Conservation (phyloP, 371 early-diverging fungal species). For the Mortierella sp. region DNA sequence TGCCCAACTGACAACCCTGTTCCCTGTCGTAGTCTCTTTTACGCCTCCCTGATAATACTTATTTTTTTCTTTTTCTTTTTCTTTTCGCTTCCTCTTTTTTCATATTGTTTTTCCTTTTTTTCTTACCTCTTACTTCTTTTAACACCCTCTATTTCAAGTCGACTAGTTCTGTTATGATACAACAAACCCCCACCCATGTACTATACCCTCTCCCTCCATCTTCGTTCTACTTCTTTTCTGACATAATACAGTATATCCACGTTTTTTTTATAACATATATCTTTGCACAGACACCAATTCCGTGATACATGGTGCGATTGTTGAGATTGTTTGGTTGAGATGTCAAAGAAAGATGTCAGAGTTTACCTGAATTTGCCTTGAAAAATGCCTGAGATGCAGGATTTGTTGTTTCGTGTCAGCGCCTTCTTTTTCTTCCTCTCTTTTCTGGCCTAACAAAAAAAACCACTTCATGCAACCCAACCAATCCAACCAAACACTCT, state of each 20-base stretch:
- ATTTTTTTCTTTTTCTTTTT: not conserved
- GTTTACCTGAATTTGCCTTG: too few relatives aligned
- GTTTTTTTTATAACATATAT: too few relatives aligned
- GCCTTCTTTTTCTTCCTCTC: too few relatives aligned
- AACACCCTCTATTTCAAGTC: not conserved
- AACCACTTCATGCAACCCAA: too few relatives aligned
- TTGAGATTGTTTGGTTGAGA: too few relatives aligned
- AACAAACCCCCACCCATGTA: not conserved
- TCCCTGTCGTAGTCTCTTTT: not conserved
- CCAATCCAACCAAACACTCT: too few relatives aligned
- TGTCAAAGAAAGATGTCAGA: too few relatives aligned
- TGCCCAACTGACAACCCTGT: not conserved
- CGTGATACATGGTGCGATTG: too few relatives aligned
- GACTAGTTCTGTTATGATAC: not conserved
- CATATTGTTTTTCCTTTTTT: not conserved
- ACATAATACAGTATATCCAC: not conserved
- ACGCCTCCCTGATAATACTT: not conserved
- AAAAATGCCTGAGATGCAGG: too few relatives aligned
- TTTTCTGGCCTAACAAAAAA: too few relatives aligned
- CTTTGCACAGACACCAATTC: too few relatives aligned
- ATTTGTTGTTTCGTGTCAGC: too few relatives aligned
- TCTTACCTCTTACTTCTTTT: not conserved
- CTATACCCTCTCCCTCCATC: constrained; percentile 1
- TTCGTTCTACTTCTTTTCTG: not conserved
- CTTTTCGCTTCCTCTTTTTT: not conserved